Evolutionary conservation across 1,139 yeast genomes (phyloP).

Genomic region (Blastobotrys niveus): DNA sequence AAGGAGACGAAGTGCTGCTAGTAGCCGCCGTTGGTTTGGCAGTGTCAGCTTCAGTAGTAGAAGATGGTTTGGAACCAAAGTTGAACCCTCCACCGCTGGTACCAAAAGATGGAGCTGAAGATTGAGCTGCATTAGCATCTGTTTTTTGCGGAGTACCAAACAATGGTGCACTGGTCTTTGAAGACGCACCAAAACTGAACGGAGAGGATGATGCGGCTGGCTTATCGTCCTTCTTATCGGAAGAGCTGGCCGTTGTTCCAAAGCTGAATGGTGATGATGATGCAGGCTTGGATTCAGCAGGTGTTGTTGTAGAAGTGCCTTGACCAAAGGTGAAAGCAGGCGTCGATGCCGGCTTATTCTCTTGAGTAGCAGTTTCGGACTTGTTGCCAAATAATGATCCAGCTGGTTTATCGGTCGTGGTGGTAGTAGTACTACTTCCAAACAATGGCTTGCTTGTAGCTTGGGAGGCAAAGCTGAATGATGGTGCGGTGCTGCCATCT

Average conservation of each 20-base stretch:
- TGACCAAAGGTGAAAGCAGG: not conserved
- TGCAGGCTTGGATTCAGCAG: not conserved
- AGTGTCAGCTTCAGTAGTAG: no score
- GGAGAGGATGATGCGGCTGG: constrained; percentile 11
- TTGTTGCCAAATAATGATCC: constrained; percentile 17
- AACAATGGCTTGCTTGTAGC: no score
- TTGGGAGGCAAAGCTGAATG: not conserved
- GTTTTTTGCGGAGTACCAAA: no score
- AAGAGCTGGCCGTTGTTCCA: no score
- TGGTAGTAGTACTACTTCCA: not conserved
- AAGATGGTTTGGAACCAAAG: no score
- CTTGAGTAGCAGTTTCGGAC: constrained; percentile 2
- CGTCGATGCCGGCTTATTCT: not conserved
- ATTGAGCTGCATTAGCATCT: no score
- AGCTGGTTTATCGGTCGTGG: not conserved
- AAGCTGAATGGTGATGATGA: not conserved
- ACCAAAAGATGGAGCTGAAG: no score
- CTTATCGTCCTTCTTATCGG: constrained; percentile 21
- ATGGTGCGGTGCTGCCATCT: constrained; percentile 21
- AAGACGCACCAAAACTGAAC: constrained; percentile 3
- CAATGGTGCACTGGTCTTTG: no score
- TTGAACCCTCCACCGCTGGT: no score
- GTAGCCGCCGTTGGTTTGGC: no score
- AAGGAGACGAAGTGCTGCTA: no score
- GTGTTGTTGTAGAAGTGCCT: not conserved